Evolutionary conservation across 495 filamentous ascomycete species (phyloP).

Genomic region (Neurospora sp.): DNA sequence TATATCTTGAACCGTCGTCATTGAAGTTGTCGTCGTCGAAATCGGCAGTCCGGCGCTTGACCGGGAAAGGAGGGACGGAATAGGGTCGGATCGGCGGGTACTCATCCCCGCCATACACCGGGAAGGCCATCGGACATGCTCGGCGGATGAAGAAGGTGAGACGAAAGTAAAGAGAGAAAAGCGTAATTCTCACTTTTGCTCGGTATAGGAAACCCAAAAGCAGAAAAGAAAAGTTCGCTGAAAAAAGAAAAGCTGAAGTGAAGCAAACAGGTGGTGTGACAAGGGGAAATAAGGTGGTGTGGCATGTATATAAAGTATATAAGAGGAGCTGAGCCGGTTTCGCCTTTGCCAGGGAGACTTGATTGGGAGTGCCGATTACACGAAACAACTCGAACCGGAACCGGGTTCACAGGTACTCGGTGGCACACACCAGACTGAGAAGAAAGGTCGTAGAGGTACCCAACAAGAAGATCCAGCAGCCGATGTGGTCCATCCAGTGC

Average conservation of each 20-base stretch:
- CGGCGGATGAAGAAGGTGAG: neutral
- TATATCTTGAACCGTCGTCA: constrained; percentile 2
- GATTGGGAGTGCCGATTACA: neutral
- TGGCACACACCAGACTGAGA: neutral
- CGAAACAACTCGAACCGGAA: neutral
- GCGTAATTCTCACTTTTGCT: neutral
- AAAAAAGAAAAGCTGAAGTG: neutral
- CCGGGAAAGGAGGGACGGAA: constrained; percentile 8
- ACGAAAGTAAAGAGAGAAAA: neutral
- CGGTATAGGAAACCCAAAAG: neutral
- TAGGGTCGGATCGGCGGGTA: constrained; percentile 14
- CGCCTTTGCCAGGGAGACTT: neutral
- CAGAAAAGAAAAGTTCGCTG: neutral
- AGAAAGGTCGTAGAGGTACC: neutral
- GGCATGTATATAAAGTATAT: neutral
- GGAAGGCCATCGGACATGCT: constrained; percentile 28
- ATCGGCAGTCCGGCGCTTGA: constrained; percentile 19
- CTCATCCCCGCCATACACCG: constrained; percentile 20
- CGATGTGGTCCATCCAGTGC: neutral
- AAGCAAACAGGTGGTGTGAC: neutral
- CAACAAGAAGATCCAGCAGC: neutral
- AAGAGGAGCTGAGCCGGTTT: neutral
- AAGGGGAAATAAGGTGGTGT: neutral
- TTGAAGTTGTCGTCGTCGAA: constrained; percentile 9
- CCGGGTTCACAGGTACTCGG: neutral